These are phyloP conservation scores for Crucibulum laeve DNA, from an alignment of 768 basidiomycete genomes.

Conservation along the genomic window DNA sequence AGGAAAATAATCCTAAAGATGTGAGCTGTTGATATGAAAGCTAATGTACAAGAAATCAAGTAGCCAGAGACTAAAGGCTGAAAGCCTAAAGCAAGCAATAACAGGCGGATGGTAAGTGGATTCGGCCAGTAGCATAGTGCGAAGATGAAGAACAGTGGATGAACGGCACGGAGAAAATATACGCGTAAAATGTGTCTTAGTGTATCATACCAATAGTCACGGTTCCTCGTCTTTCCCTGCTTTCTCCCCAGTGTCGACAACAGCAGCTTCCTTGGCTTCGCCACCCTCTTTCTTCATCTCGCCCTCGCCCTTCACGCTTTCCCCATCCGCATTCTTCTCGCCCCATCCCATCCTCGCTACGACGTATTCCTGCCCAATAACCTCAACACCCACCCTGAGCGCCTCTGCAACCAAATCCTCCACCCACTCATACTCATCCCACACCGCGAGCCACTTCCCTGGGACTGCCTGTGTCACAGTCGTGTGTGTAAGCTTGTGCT, in stretches of 20 bases:
- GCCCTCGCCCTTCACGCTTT: conserved; percentile 9
- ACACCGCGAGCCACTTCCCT: conserved; percentile 79
- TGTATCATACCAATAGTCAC: conserved; percentile 27
- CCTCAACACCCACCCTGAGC: conserved; percentile 79
- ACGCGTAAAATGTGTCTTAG: conserved; percentile 3
- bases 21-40: conserved; percentile 3
- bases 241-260: conserved; percentile 10
- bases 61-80: not conserved
- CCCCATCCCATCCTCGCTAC: conserved; percentile 84
- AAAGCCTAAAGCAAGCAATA: too few species aligned
- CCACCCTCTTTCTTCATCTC: conserved; percentile 16
- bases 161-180: conserved; percentile 5
- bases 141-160: not conserved
- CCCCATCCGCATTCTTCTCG: too few species aligned
- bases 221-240: conserved; percentile 21
- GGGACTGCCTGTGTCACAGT: conserved; percentile 85
- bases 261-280: conserved; percentile 11
- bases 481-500: conserved; percentile 69
- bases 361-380: conserved; percentile 89
- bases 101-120: too few species aligned
- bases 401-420: conserved; percentile 92
- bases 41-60: not conserved
- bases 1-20: not conserved
- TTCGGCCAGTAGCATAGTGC: too few species aligned
- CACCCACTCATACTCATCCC: conserved; percentile 94